Conservation (phyloP, 176 grass and related monocot genomes). For the Zea mays region DNA sequence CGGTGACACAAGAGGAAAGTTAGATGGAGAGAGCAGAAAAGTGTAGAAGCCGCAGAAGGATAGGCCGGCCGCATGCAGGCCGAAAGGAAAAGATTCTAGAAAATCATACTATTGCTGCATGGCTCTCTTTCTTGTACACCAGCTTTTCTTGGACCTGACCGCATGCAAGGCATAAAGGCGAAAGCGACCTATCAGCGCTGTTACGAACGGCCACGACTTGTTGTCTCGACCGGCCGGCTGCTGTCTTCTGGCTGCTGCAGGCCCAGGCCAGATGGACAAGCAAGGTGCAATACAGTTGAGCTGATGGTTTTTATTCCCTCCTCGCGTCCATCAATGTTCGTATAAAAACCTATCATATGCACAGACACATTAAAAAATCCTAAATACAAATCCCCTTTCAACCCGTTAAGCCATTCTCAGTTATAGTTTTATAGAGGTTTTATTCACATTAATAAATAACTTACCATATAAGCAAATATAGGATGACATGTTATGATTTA, state of each 20-base stretch:
- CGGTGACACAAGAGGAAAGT: background rate
- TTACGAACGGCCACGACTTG: conserved; percentile 43
- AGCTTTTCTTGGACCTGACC: conserved; percentile 47
- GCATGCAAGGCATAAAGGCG: conserved; percentile 43
- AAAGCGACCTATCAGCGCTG: conserved; percentile 48
- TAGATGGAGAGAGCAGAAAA: background rate
- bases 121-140: conserved; percentile 36
- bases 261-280: background rate
- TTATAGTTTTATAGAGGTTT: too few species aligned
- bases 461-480: too few species aligned
- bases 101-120: background rate
- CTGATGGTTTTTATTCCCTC: background rate
- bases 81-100: conserved; percentile 11
- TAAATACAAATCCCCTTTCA: too few species aligned
- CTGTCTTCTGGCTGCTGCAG: background rate
- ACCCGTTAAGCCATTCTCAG: too few species aligned
- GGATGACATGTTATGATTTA: too few species aligned
- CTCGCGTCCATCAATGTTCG: background rate
- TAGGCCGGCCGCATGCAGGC: background rate
- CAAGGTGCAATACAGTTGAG: background rate
- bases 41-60: too few species aligned
- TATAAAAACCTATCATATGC: background rate
- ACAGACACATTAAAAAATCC: too few species aligned
- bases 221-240: background rate
- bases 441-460: too few species aligned